Evolutionary conservation across 768 basidiomycete species (phyloP).

Genomic region (Artomyces pyxidatus): DNA sequence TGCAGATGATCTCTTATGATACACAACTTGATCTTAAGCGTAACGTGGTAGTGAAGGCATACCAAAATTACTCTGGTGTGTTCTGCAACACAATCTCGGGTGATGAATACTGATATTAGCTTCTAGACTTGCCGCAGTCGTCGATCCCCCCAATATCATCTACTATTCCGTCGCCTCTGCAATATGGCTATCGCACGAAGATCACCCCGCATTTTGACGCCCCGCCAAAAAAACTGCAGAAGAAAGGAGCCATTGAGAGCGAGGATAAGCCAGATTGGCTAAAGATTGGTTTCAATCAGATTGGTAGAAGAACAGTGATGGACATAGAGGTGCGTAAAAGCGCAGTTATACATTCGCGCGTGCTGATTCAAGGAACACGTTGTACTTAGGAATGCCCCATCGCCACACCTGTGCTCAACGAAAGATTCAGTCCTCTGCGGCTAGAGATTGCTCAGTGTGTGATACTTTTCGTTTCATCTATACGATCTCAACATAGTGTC

Average conservation of each 20-base stretch:
- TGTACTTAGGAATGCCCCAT: constrained; percentile 80
- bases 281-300: constrained; percentile 83
- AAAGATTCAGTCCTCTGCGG: constrained; percentile 52
- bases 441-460: constrained; percentile 60
- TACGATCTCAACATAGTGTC: neutral
- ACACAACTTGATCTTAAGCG: constrained; percentile 82
- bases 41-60: constrained; percentile 80
- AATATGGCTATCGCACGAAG: constrained; percentile 93
- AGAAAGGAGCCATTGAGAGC: constrained; percentile 13
- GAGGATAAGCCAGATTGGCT: constrained; percentile 53
- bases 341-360: neutral
- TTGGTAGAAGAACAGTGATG: constrained; percentile 64
- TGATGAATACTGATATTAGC: neutral
- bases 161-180: constrained; percentile 81
- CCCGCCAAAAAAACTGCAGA: constrained; percentile 39
- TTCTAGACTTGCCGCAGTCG: constrained; percentile 43
- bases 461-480: neutral
- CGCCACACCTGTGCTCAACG: constrained; percentile 73
- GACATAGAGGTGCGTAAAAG: constrained; percentile 74
- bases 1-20: constrained; percentile 79
- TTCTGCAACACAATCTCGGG: neutral
- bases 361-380: too few species aligned
- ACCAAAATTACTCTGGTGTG: constrained; percentile 62
- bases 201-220: constrained; percentile 95
- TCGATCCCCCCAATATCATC: constrained; percentile 57